Percentiles rank a stretch among this genome's conserved stretches.
Conservation (phyloP, 2,329 filamentous ascomycete genomes). For the Exophiala oligosperma region DNA sequence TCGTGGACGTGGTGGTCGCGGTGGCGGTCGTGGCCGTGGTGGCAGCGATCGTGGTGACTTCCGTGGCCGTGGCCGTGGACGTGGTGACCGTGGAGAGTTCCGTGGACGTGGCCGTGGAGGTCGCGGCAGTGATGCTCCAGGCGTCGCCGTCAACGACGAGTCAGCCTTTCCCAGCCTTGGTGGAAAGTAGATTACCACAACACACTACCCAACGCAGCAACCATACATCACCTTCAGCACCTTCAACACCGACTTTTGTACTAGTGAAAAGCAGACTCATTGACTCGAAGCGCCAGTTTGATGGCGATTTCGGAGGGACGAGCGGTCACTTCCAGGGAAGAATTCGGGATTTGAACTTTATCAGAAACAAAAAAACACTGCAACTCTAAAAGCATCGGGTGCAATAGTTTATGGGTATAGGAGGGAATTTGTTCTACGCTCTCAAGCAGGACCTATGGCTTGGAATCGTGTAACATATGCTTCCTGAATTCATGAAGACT, state of each 20-base stretch:
- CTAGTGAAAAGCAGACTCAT: conserved; percentile 21
- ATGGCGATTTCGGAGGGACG: conserved; percentile 13
- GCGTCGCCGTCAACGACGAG: conserved; percentile 28
- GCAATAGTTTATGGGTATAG: conserved; percentile 15
- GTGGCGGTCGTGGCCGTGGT: conserved; percentile 46
- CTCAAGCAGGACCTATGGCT: conserved; percentile 19
- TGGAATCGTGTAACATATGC: conserved; percentile 27
- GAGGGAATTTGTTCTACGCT: conserved; percentile 26
- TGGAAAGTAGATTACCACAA: conserved; percentile 25
- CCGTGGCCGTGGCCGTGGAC: conserved; percentile 40
- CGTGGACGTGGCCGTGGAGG: conserved; percentile 38
- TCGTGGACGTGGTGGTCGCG: conserved; percentile 47
- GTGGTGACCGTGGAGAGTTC: conserved; percentile 47
- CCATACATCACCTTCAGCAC: conserved; percentile 13
- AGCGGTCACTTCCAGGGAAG: conserved; percentile 18
- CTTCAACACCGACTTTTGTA: conserved; percentile 19
- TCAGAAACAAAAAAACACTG: conserved; percentile 3
- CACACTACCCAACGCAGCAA: background rate
- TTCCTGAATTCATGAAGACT: conserved; percentile 12
- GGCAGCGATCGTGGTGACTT: conserved; percentile 45
- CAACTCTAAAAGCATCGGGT: conserved; percentile 19
- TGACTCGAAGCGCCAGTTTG: conserved; percentile 15
- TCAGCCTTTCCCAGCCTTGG: conserved; percentile 30
- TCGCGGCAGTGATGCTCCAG: conserved; percentile 29
- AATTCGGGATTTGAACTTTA: conserved; percentile 7